These are phyloP conservation scores for Calonectria leucothoes DNA, from an alignment of 2,329 filamentous ascomycete species.

Conservation along the genomic window DNA sequence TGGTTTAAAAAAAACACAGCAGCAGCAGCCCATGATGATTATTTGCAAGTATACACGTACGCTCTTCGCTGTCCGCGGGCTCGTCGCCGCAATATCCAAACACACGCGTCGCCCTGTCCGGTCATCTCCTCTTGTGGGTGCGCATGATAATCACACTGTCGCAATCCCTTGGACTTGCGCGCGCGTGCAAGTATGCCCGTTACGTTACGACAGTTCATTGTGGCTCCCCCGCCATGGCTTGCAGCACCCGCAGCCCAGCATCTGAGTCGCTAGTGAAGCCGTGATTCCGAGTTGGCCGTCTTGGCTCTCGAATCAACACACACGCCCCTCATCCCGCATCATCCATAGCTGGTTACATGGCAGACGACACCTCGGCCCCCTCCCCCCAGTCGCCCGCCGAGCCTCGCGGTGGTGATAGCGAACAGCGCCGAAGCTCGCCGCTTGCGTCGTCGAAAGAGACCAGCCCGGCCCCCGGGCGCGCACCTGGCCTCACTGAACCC, in stretches of 20 bases:
- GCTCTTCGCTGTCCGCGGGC: not conserved
- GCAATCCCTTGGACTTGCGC: not conserved
- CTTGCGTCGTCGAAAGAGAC: not conserved
- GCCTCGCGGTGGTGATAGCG: not conserved
- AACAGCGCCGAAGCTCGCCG: not conserved
- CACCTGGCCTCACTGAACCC: not conserved
- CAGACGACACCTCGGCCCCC: not conserved
- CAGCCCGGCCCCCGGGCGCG: not conserved
- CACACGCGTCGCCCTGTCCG: not conserved
- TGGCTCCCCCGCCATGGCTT: not conserved
- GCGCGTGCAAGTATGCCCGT: not conserved
- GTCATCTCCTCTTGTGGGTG: not conserved
- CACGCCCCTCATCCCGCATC: not conserved
- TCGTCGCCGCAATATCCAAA: not conserved
- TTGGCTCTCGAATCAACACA: not conserved
- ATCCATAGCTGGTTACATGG: not conserved
- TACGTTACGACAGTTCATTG: not conserved
- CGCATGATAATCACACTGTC: not conserved
- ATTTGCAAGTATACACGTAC: not conserved
- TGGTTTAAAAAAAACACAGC: not conserved
- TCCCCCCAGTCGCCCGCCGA: not conserved
- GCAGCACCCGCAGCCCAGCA: not conserved
- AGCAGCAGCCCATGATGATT: not conserved
- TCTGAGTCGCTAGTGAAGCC: not conserved
- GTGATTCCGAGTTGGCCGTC: not conserved